phyloP scores from a whole-genome alignment of 164 flowering plant species.

The Umbilicus rupestris region DNA sequence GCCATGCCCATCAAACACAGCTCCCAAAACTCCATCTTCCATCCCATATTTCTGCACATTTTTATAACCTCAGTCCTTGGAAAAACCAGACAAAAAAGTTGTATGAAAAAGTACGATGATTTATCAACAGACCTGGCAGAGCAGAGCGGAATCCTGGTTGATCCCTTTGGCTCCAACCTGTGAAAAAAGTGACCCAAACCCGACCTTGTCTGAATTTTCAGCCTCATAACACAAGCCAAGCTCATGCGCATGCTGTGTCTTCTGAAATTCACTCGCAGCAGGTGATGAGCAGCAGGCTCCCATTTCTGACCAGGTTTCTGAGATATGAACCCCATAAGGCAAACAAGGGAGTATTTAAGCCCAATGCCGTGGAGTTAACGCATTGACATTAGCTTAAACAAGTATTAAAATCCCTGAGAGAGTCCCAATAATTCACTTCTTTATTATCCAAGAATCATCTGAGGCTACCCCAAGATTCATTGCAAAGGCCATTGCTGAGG shows the following conservation, averaged over 20 bases:
- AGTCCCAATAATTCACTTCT: conserved; percentile 19
- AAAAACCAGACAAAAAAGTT: background rate
- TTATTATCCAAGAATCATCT: conserved; percentile 13
- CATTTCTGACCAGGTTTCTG: conserved; percentile 21
- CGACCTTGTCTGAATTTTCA: conserved; percentile 15
- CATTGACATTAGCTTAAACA: conserved; percentile 16
- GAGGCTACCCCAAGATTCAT: conserved; percentile 36
- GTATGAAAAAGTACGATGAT: background rate
- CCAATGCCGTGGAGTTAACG: background rate
- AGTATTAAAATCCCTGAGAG: conserved; percentile 14
- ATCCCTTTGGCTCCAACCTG: conserved; percentile 55
- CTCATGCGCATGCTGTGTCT: conserved; percentile 22
- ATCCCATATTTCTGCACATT: conserved; percentile 46
- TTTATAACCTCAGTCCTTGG: too few relatives aligned
- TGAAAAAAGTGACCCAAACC: conserved; percentile 48
- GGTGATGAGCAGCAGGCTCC: conserved; percentile 58
- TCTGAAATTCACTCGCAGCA: conserved; percentile 38
- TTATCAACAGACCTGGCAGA: conserved; percentile 40
- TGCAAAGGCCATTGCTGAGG: conserved; percentile 26
- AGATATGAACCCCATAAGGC: background rate
- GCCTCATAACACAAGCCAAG: conserved; percentile 20
- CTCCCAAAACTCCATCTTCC: conserved; percentile 51
- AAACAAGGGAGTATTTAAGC: background rate
- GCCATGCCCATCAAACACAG: conserved; percentile 92
- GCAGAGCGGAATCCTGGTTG: conserved; percentile 69